Base-by-base conservation (phyloP, 2,329 filamentous ascomycete genomes). In the Aureobasidium sp. region DNA sequence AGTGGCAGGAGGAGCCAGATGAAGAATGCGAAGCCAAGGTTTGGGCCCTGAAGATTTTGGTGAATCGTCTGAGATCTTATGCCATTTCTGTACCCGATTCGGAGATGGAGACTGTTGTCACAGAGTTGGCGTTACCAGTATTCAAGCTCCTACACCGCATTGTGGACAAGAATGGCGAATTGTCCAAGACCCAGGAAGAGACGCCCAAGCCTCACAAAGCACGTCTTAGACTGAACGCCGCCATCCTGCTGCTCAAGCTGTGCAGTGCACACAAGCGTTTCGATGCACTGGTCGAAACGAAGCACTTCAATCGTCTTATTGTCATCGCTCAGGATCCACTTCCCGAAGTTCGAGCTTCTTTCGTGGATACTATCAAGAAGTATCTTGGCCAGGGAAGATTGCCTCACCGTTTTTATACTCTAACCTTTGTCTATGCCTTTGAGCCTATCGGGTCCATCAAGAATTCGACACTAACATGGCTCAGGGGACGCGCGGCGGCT, bases 371-470 rank as follows among this genome's bases (percentile, higher is more conserved):
- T 61, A 74, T 98, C 35, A 93, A 95, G 70, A 96, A 95, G 70
- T 91, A 95, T 63, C 79, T 97, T 4, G 86, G 86, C 8, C 80
- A 85, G 50, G 79, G 79, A 53, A 82, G 78, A 60, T 76, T 95
- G 2, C 78, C 81, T 1, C 74, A 78, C 11, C 83, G 91, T 8
- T 98, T 94, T 76, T 93, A 95, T 68, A 86, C 88, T 0, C 84
- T 95, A 35, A 77, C 95, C 5, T 97, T 96, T 72, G 73, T 97
- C 38, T 85, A 90, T 27, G 91, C 93, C 1, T 96, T 93, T 66
- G 93, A 98, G 70, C 93, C 91, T 0, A 79, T 82, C 32, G 66
- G 72, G n/a, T 79, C 80, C 14, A 79, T 95, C 65, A 87, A 84
- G 66, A 81, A 81, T 45, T 81, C 85, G 37, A 84, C 88, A 3